Evolutionary conservation across 805 yeast species (phyloP).

Genomic region (Schwanniomyces polymorphus): DNA sequence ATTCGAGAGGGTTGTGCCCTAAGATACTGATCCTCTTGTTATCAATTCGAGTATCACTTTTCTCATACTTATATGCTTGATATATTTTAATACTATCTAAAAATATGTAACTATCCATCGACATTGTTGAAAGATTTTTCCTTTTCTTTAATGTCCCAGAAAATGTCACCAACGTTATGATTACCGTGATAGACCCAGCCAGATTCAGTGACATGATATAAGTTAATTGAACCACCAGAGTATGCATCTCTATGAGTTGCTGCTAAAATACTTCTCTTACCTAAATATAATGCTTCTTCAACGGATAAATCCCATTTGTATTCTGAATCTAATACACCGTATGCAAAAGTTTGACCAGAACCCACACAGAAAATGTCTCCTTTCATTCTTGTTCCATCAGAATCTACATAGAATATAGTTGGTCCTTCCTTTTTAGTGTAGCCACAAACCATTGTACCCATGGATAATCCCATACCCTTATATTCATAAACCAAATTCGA

Average conservation of each 20-base stretch:
- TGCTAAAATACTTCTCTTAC: conserved; percentile 93
- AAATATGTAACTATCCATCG: conserved; percentile 31
- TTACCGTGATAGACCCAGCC: conserved; percentile 98
- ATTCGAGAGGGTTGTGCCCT: too few species aligned
- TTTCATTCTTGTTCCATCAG: conserved; percentile 92
- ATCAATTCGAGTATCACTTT: too few species aligned
- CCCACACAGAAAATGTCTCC: conserved; percentile 98
- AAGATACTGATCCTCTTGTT: too few species aligned
- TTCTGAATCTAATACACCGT: conserved; percentile 94
- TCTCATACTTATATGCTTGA: not conserved
- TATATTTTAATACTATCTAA: not conserved
- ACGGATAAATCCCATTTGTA: conserved; percentile 88
- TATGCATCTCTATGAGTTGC: conserved; percentile 98
- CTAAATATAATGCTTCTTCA: conserved; percentile 91
- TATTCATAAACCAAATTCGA: conserved; percentile 87
- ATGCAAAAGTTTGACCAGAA: conserved; percentile 98
- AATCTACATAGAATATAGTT: conserved; percentile 91
- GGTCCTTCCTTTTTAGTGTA: conserved; percentile 95
- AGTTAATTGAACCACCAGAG: conserved; percentile 94
- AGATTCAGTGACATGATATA: conserved; percentile 87
- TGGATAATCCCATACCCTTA: conserved; percentile 97
- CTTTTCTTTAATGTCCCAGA: conserved; percentile 87
- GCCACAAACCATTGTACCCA: conserved; percentile 99
- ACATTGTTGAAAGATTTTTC: conserved; percentile 91
- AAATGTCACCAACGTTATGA: conserved; percentile 83